Conservation (phyloP, 2,329 filamentous ascomycete genomes). For the Cladophialophora bantiana region DNA sequence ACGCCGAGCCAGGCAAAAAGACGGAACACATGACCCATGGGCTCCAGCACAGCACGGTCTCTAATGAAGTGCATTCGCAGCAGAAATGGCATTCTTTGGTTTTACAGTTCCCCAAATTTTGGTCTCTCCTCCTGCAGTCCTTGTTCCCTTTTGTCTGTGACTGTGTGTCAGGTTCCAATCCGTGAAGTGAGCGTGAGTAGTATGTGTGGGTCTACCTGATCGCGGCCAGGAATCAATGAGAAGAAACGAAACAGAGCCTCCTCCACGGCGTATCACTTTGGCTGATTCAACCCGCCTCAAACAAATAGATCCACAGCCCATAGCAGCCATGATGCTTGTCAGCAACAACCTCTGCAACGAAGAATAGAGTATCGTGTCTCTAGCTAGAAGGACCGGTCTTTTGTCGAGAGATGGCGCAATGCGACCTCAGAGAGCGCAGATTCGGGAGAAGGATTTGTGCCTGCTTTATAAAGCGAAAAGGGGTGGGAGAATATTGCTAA, state of each 20-base stretch:
- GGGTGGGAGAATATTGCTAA: background rate
- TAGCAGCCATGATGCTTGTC: background rate
- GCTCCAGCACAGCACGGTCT: background rate
- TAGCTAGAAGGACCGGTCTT: background rate
- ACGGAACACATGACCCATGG: background rate
- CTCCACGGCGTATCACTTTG: background rate
- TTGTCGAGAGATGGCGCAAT: background rate
- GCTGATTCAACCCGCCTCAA: background rate
- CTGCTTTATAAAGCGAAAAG: background rate
- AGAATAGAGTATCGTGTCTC: background rate
- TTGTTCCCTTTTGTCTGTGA: background rate
- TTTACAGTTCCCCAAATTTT: background rate
- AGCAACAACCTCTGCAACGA: background rate
- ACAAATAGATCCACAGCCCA: background rate
- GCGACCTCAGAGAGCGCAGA: background rate
- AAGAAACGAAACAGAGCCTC: background rate
- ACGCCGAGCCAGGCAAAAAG: slow-evolving; percentile 1
- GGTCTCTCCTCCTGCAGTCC: background rate
- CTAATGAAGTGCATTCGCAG: background rate
- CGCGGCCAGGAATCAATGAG: background rate
- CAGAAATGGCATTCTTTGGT: slow-evolving; percentile 6
- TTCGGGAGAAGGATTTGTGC: background rate
- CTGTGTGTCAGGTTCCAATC: background rate
- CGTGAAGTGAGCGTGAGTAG: background rate
- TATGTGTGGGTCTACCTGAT: background rate